Evolutionary conservation across 805 yeast species (phyloP), one percentile per base, ranked within the genome.

Genomic region (Alloascoidea africana): DNA sequence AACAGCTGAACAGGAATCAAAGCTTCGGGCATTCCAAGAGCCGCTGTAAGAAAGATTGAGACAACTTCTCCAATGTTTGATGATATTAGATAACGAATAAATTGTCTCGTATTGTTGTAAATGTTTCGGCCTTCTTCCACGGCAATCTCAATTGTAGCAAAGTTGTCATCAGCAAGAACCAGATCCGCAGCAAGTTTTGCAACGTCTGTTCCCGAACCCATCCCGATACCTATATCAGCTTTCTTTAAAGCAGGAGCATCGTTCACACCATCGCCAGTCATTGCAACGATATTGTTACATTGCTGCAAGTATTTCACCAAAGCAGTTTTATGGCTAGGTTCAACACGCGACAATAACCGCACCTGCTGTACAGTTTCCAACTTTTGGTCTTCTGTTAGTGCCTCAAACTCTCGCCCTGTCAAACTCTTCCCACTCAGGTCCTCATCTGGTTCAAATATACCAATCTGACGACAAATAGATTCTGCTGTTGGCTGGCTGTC

Each of bases 231-330:
- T 39, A 73, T 73, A 49, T 73, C 77, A 3, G 79, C 78, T 41
- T 65, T 66, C 50, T 70, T 72, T 46, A 73, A 56, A 3, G 79
- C 74, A 4, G 79, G 79, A 0, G 78, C 73, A 51, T 73, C 79
- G 51, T 73, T 73, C 27, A 73, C 77, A 42, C 79, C 79, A 51
- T 73, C 79, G 34, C 76, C 76, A 5, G 74, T 68, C 80, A 73
- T 73, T 15, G 76, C 80, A 36, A 71, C 76, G 47, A 67, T 64
- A 41, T 69, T 72, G 13, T 71, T 68, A 13, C 56, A 44, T 35
- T 55, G 50, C 40, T 63, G 68, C 32, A 60, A 45, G 13, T 65
- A 66, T 34, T 68, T 73, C 36, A 70, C 72, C 54, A 70, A 61
- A 34, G 67, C 46, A 13, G 64, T 66, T 50, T 71, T 70, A 34